These are phyloP conservation scores for Auricularia heimuer DNA, from an alignment of 768 basidiomycete species.

Conservation along the genomic window DNA sequence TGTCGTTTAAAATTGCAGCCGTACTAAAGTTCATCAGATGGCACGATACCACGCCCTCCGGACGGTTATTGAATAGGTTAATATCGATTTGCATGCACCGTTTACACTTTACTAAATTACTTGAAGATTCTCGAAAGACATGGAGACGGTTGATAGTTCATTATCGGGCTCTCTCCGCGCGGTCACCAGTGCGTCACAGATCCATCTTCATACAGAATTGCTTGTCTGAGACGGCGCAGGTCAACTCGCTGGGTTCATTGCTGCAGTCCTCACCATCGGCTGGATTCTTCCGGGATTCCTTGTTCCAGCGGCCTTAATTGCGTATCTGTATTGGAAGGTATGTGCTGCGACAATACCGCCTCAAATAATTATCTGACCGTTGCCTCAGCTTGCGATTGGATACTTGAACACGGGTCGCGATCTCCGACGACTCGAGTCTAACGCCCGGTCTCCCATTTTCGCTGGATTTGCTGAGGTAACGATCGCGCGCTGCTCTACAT, in stretches of 20 bases:
- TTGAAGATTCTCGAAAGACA: slow-evolving; percentile 37
- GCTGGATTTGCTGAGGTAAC: slow-evolving; percentile 67
- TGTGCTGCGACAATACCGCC: slow-evolving; percentile 28
- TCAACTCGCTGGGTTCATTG: slow-evolving; percentile 14
- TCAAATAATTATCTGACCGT: neutral
- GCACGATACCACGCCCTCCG: slow-evolving; percentile 76
- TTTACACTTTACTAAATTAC: slow-evolving; percentile 9
- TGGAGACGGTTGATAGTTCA: slow-evolving; percentile 77
- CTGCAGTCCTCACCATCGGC: slow-evolving; percentile 29
- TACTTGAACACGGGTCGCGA: slow-evolving; percentile 64
- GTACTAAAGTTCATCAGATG: slow-evolving; percentile 24
- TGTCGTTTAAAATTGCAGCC: neutral
- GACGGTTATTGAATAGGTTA: slow-evolving; percentile 16
- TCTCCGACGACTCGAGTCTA: slow-evolving; percentile 84
- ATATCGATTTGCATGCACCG: slow-evolving; percentile 2
- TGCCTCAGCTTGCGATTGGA: neutral
- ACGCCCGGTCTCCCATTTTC: slow-evolving; percentile 74
- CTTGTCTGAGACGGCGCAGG: neutral
- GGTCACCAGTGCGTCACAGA: slow-evolving; percentile 56
- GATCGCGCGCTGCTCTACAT: neutral
- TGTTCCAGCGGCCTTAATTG: slow-evolving; percentile 64
- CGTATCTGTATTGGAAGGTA: slow-evolving; percentile 58
- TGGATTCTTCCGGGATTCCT: slow-evolving; percentile 76
- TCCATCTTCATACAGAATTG: slow-evolving; percentile 39
- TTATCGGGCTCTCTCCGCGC: slow-evolving; percentile 59